These are phyloP conservation scores for Physocladia obscura DNA, from an alignment of 192 early-diverging fungal genomes.

Conservation along the genomic window DNA sequence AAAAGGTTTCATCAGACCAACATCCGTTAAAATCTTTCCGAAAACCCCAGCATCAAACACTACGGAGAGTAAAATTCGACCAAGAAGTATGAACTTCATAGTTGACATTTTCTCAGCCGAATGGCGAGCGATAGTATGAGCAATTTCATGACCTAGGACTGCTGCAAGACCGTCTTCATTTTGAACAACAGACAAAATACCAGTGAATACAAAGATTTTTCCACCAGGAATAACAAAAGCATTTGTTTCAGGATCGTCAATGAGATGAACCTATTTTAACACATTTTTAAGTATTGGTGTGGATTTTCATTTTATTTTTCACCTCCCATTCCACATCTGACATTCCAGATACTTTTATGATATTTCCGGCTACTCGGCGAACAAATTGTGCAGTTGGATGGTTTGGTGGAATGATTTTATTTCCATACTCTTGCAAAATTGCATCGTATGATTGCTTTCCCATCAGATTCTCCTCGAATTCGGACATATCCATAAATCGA, in stretches of 20 bases:
- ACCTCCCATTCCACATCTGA: conserved; percentile 77
- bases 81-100: conserved; percentile 59
- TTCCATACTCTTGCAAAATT: conserved; percentile 63
- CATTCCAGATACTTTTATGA: conserved; percentile 68
- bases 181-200: conserved; percentile 75
- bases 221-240: conserved; percentile 90
- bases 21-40: conserved; percentile 60
- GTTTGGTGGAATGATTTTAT: conserved; percentile 66
- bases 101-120: conserved; percentile 85
- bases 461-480: conserved; percentile 60
- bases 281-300: neutral
- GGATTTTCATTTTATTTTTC: neutral
- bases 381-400: conserved; percentile 69
- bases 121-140: conserved; percentile 89
- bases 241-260: conserved; percentile 77
- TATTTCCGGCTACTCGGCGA: conserved; percentile 61
- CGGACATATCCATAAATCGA: conserved; percentile 69
- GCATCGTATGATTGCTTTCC: conserved; percentile 70
- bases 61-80: conserved; percentile 60
- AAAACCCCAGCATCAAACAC: conserved; percentile 69
- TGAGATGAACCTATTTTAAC: conserved; percentile 69
- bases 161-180: conserved; percentile 89
- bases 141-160: conserved; percentile 92
- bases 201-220: conserved; percentile 94
- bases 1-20: conserved; percentile 82